Evolutionary conservation across 2,329 filamentous ascomycete species (phyloP).

Genomic region (Penicillium sp.): DNA sequence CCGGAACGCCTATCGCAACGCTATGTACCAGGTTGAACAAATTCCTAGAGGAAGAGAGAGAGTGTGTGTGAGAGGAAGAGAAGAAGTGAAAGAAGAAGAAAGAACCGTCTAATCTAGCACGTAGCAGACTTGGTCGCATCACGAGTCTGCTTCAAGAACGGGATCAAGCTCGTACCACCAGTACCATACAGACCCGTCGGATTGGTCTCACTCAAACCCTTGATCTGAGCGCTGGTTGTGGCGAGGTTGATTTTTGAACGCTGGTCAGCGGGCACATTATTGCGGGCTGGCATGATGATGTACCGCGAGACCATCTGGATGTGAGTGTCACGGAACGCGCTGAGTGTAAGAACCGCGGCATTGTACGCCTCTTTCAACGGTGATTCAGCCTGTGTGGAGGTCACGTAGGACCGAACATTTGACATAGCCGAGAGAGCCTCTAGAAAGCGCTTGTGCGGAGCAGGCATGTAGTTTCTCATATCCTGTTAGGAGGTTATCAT

Average conservation of each 20-base stretch:
- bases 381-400: slow-evolving; percentile 33
- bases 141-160: slow-evolving; percentile 55
- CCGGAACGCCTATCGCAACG: neutral
- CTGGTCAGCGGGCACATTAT: slow-evolving; percentile 14
- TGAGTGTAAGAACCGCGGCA: slow-evolving; percentile 47
- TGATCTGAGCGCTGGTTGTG: slow-evolving; percentile 46
- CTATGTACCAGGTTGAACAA: neutral
- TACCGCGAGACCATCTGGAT: slow-evolving; percentile 57
- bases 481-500: slow-evolving; percentile 36
- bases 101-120: slow-evolving; percentile 15
- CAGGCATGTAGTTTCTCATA: slow-evolving; percentile 59
- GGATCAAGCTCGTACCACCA: slow-evolving; percentile 56
- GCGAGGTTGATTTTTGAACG: slow-evolving; percentile 43
- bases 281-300: slow-evolving; percentile 50
- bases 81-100: neutral
- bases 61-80: too few relatives aligned
- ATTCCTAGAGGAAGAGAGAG: neutral
- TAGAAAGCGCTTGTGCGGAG: slow-evolving; percentile 54
- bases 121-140: slow-evolving; percentile 52
- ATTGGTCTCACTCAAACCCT: slow-evolving; percentile 30
- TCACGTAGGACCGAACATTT: slow-evolving; percentile 50
- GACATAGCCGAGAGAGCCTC: slow-evolving; percentile 47
- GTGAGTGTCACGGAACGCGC: slow-evolving; percentile 53
- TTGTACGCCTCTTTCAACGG: slow-evolving; percentile 49
- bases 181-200: slow-evolving; percentile 49